These are phyloP conservation scores for Debaryomyces hansenii DNA, from an alignment of 805 yeast genomes.

Conservation along the genomic window DNA sequence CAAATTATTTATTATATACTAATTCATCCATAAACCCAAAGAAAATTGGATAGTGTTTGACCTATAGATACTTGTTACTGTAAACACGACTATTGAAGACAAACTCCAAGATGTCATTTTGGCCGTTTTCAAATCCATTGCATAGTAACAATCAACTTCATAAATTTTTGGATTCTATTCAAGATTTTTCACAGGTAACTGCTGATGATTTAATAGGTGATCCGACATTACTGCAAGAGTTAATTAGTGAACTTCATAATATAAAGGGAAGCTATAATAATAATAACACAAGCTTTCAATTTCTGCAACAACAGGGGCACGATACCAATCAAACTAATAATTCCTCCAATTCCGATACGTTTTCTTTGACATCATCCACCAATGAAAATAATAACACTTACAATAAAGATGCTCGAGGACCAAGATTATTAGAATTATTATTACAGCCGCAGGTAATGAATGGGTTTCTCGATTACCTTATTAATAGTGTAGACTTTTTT, in stretches of 20 bases:
- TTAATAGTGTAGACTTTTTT: constrained; percentile 48
- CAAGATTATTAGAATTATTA: constrained; percentile 71
- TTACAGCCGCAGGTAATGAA: constrained; percentile 74
- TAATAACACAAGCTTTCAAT: constrained; percentile 24
- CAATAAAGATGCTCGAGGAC: constrained; percentile 36
- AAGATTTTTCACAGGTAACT: constrained; percentile 29
- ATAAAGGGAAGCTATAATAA: constrained; percentile 36
- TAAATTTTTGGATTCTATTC: constrained; percentile 38
- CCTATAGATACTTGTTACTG: too few species aligned
- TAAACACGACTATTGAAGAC: too few species aligned
- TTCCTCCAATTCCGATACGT: constrained; percentile 25
- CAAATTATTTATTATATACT: too few species aligned
- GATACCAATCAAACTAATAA: constrained; percentile 3
- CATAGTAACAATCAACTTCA: constrained; percentile 39
- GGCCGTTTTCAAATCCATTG: constrained; percentile 44
- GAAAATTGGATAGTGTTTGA: too few species aligned
- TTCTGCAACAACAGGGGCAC: constrained; percentile 24
- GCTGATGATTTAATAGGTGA: constrained; percentile 36
- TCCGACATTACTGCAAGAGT: constrained; percentile 34
- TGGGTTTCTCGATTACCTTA: constrained; percentile 67
- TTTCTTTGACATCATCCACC: constrained; percentile 34
- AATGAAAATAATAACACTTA: constrained; percentile 22
- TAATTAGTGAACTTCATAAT: constrained; percentile 36
- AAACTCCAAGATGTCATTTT: constrained; percentile 36
- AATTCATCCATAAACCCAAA: too few species aligned